These are phyloP conservation scores for Backusella westeae DNA, from an alignment of 192 early-diverging fungal genomes.

Conservation along the genomic window DNA sequence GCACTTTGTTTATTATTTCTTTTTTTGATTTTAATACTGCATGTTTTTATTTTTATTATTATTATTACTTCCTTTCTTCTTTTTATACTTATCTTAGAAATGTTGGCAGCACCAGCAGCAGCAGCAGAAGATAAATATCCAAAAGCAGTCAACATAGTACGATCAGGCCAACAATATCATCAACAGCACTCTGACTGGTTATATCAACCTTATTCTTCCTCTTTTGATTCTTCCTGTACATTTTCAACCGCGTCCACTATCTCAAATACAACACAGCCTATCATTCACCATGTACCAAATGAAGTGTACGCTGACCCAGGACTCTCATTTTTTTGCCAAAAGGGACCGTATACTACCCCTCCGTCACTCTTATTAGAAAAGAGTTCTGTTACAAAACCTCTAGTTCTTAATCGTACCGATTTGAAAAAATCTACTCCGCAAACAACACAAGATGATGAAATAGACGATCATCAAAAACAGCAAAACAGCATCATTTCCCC, in stretches of 20 bases:
- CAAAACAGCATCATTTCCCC: not conserved
- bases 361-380: not conserved
- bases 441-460: not conserved
- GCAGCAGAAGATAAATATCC: not conserved
- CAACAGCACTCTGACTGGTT: not conserved
- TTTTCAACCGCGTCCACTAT: slow-evolving; percentile 2
- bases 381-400: not conserved
- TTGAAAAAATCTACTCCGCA: not conserved
- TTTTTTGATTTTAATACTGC: not conserved
- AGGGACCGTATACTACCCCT: not conserved
- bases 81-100: not conserved
- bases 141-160: not conserved
- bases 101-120: not conserved
- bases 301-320: slow-evolving; percentile 5
- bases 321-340: slow-evolving; percentile 13
- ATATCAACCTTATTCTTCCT: not conserved
- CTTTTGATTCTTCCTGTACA: not conserved
- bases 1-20: not conserved
- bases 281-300: not conserved
- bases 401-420: not conserved
- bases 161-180: not conserved
- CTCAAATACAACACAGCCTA: not conserved
- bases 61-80: not conserved
- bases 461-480: not conserved
- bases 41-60: not conserved